phyloP scores from a whole-genome alignment of 257 asterid genomes.

The Marsdenia floribunda region DNA sequence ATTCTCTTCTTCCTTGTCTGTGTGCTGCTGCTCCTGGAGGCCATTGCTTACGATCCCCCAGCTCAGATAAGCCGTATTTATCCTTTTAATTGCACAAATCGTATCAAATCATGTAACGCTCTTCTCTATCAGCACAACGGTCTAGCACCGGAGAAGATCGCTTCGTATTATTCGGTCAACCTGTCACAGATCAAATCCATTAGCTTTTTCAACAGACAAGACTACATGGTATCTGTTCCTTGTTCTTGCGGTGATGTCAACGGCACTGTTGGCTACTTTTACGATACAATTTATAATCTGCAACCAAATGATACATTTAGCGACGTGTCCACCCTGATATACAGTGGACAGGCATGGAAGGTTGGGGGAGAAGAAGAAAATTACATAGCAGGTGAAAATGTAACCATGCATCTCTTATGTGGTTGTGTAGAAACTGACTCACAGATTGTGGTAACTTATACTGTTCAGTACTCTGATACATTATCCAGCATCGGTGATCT shows the following conservation, averaged over 20 bases:
- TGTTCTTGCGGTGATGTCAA: conserved; percentile 57
- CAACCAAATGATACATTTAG: conserved; percentile 30
- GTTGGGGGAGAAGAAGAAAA: conserved; percentile 32
- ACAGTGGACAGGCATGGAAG: conserved; percentile 57
- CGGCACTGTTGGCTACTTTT: conserved; percentile 49
- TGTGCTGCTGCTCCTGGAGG: background rate
- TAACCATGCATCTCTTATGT: conserved; percentile 53
- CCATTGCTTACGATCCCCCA: conserved; percentile 14
- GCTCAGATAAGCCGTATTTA: conserved; percentile 16
- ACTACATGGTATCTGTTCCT: conserved; percentile 45
- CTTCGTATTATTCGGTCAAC: conserved; percentile 41
- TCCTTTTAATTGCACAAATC: conserved; percentile 42
- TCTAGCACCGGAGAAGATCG: conserved; percentile 29
- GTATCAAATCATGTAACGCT: conserved; percentile 44
- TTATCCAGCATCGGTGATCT: conserved; percentile 34
- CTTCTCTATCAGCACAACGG: conserved; percentile 58
- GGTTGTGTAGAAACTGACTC: conserved; percentile 55
- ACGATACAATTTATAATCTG: conserved; percentile 43
- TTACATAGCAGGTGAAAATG: conserved; percentile 19
- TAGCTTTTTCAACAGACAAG: conserved; percentile 24
- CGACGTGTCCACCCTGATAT: conserved; percentile 34
- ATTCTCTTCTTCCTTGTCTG: conserved; percentile 27
- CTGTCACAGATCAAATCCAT: conserved; percentile 36
- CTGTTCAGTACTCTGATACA: conserved; percentile 63
- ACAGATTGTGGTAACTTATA: conserved; percentile 57